phyloP scores from a whole-genome alignment of 2,329 filamentous ascomycete species.

The Apiospora hydei region DNA sequence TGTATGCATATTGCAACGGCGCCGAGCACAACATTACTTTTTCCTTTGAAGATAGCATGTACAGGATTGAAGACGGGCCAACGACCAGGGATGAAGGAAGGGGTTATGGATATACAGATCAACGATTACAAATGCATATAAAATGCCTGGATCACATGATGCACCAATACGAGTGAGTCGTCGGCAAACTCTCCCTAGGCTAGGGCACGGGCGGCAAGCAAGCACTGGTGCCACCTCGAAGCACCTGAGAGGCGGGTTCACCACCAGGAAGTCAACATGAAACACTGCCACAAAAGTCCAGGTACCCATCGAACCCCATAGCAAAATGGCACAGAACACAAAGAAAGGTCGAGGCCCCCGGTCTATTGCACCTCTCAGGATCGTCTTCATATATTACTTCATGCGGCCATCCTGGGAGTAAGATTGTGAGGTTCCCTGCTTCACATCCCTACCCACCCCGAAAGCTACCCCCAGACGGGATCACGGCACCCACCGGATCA shows the following conservation, averaged over 20 bases:
- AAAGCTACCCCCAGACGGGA: conserved; percentile 1
- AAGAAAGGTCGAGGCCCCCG: not conserved
- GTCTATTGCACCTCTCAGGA: not conserved
- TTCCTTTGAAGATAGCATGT: not conserved
- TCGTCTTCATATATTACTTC: conserved; percentile 5
- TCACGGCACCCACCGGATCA: not conserved
- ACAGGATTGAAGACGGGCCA: not conserved
- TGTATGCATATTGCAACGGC: not conserved
- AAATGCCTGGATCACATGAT: no score
- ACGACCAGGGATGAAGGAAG: not conserved
- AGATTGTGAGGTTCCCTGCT: not conserved
- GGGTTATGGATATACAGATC: not conserved
- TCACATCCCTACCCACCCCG: not conserved
- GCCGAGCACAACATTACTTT: not conserved
- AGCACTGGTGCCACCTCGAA: not conserved
- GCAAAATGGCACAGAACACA: not conserved
- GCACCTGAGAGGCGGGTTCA: not conserved
- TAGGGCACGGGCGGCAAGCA: no score
- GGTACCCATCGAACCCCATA: not conserved
- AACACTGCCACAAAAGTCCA: not conserved
- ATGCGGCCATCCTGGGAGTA: not conserved
- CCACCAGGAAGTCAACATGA: not conserved
- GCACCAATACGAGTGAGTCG: no score
- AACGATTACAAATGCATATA: not conserved
- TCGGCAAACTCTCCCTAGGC: no score